A percentile compares a stretch with the other conserved stretches of the same genome.
Conservation (phyloP, 176 grass and related monocot genomes). For the Aegilops tauschii region DNA sequence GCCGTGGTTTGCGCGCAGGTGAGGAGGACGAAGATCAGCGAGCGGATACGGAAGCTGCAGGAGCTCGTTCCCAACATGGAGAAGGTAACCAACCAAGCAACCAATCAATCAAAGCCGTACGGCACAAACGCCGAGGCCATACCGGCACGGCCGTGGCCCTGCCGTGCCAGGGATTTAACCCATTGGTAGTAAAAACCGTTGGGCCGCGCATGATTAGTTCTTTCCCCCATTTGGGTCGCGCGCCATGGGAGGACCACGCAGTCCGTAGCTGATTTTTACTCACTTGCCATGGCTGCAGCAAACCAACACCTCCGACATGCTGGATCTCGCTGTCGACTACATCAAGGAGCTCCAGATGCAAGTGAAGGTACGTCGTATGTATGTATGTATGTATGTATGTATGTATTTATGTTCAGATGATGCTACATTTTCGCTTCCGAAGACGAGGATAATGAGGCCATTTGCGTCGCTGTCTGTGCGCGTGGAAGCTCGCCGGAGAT, state of each 20-base stretch:
- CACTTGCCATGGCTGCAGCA: constrained; percentile 43
- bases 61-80: constrained; percentile 97
- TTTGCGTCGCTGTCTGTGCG: background rate
- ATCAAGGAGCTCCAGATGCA: constrained; percentile 96
- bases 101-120: background rate
- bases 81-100: constrained; percentile 44
- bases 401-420: background rate
- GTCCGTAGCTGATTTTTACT: background rate
- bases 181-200: background rate
- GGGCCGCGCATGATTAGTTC: background rate
- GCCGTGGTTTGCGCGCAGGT: constrained; percentile 36
- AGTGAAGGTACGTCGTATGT: constrained; percentile 55
- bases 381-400: background rate
- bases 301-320: constrained; percentile 99
- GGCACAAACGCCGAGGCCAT: background rate
- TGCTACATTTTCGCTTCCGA: background rate
- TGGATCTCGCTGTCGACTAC: constrained; percentile 95
- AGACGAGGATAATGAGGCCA: background rate
- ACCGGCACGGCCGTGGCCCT: background rate
- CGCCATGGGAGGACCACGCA: constrained; percentile 16
- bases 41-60: constrained; percentile 91
- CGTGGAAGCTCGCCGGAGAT: background rate
- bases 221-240: background rate
- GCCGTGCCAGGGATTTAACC: background rate
- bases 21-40: constrained; percentile 89